phyloP scores from a whole-genome alignment of 805 yeast genomes.

The Pichia exigua region DNA sequence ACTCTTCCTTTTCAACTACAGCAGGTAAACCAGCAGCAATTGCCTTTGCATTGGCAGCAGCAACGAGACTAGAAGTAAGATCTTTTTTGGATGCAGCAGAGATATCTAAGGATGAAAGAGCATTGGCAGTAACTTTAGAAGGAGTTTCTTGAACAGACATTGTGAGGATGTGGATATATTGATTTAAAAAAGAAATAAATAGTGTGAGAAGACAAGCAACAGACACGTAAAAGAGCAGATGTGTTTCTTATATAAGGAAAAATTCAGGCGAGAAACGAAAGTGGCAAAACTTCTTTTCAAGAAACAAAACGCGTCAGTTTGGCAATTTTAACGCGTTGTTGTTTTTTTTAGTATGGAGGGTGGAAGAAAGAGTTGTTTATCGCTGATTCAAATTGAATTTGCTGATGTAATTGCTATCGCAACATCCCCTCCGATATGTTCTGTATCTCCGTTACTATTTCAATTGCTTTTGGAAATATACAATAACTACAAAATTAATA shows the following conservation, averaged over 20 bases:
- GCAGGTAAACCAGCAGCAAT: conserved; percentile 15
- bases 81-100: conserved; percentile 34
- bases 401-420: not conserved
- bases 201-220: not conserved
- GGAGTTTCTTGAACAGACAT: conserved; percentile 65
- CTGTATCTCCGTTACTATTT: not conserved
- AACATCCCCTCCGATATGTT: not conserved
- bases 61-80: conserved; percentile 33
- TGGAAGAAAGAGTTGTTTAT: too few relatives aligned
- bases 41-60: conserved; percentile 33
- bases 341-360: too few relatives aligned
- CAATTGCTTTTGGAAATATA: not conserved
- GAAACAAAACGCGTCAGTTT: not conserved
- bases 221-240: not conserved
- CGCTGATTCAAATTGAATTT: too few relatives aligned
- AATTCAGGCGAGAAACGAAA: not conserved
- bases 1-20: conserved; percentile 16
- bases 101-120: conserved; percentile 45
- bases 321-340: not conserved
- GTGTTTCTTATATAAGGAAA: not conserved
- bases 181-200: not conserved
- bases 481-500: not conserved
- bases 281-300: not conserved
- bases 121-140: conserved; percentile 54
- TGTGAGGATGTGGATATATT: not conserved